phyloP scores from a whole-genome alignment of 768 basidiomycete genomes.

The Suillus sp. region DNA sequence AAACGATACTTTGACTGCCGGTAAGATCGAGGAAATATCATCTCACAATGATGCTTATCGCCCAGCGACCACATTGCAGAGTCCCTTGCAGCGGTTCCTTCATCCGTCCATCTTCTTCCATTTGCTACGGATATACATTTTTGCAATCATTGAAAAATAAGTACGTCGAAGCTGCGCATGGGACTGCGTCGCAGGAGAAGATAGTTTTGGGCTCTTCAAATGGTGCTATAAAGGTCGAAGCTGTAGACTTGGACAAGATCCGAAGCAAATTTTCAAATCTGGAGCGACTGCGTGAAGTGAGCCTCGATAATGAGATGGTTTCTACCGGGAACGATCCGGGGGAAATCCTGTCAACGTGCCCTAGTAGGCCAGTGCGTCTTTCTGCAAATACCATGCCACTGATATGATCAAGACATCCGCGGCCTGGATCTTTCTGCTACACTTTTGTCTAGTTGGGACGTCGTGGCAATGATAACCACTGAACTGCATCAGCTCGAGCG shows the following conservation, averaged over 20 bases:
- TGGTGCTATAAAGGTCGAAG: slow-evolving; percentile 84
- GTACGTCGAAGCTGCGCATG: slow-evolving; percentile 70
- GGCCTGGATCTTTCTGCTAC: slow-evolving; percentile 81
- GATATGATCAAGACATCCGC: slow-evolving; percentile 57
- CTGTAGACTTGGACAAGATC: slow-evolving; percentile 80
- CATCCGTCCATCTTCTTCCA: slow-evolving; percentile 62
- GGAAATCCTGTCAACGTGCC: slow-evolving; percentile 57
- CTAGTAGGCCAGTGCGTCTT: slow-evolving; percentile 53
- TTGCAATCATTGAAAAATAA: slow-evolving; percentile 71
- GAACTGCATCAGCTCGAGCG: slow-evolving; percentile 65
- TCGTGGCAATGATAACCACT: slow-evolving; percentile 59
- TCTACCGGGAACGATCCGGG: slow-evolving; percentile 52
- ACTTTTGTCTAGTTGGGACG: slow-evolving; percentile 72
- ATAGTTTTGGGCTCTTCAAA: slow-evolving; percentile 80
- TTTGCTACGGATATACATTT: slow-evolving; percentile 70
- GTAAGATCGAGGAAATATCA: slow-evolving; percentile 41
- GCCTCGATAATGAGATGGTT: slow-evolving; percentile 72
- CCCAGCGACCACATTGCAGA: slow-evolving; percentile 39
- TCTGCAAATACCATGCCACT: slow-evolving; percentile 16
- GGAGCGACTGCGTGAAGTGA: slow-evolving; percentile 71
- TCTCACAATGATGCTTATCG: slow-evolving; percentile 14
- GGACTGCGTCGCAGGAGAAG: slow-evolving; percentile 54
- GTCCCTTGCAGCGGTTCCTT: slow-evolving; percentile 72
- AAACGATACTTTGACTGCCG: slow-evolving; percentile 76
- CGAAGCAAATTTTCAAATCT: slow-evolving; percentile 68